A percentile compares a stretch with the other conserved stretches of the same genome.
Evolutionary conservation across 257 asterid species (phyloP).

Genomic region (Rauvolfia tetraphylla): DNA sequence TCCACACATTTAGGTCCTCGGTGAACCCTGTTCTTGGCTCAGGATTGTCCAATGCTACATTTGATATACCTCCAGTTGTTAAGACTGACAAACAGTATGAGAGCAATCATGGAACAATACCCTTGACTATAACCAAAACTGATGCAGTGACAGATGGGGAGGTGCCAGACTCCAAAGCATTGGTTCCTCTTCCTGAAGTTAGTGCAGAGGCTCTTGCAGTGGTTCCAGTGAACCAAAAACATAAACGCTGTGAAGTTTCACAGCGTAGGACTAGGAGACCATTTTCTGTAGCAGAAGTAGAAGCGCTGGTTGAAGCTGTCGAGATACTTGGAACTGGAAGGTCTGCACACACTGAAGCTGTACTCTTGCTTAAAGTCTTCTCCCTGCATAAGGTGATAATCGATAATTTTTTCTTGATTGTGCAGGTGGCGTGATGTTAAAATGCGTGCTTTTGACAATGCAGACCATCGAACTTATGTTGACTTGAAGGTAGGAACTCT

Average conservation of each 20-base stretch:
- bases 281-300: slow-evolving; percentile 85
- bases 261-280: slow-evolving; percentile 95
- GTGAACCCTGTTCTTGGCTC: slow-evolving; percentile 46
- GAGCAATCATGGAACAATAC: slow-evolving; percentile 22
- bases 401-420: not conserved
- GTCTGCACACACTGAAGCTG: slow-evolving; percentile 27
- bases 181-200: slow-evolving; percentile 40
- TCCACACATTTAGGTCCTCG: slow-evolving; percentile 46
- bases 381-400: not conserved
- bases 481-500: slow-evolving; percentile 71
- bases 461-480: slow-evolving; percentile 91
- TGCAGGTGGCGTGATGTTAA: slow-evolving; percentile 98
- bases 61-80: slow-evolving; percentile 32
- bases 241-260: slow-evolving; percentile 58
- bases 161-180: slow-evolving; percentile 51
- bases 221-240: slow-evolving; percentile 52
- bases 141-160: slow-evolving; percentile 30
- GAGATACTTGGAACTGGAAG: slow-evolving; percentile 95
- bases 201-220: slow-evolving; percentile 53
- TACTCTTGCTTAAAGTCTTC: not conserved
- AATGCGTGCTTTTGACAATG: slow-evolving; percentile 79
- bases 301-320: slow-evolving; percentile 90
- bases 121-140: slow-evolving; percentile 35
- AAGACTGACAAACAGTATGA: slow-evolving; percentile 37
- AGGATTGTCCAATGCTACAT: slow-evolving; percentile 40